These are phyloP conservation scores for Coniochaeta sp. DNA, from an alignment of 2,329 filamentous ascomycete species.

Conservation along the genomic window DNA sequence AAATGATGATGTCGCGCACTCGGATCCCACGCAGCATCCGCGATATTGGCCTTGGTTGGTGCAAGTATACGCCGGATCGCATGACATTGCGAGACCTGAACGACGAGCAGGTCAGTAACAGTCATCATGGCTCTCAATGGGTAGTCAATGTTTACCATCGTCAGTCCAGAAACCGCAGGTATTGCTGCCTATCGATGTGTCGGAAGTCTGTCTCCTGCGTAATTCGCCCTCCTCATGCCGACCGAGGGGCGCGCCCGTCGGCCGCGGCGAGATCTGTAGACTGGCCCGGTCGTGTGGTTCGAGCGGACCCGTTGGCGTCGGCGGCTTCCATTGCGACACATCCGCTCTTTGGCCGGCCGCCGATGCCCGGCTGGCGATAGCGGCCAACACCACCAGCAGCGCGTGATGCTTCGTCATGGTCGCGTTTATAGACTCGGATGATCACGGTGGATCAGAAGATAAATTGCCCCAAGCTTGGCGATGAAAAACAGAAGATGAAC, in stretches of 20 bases:
- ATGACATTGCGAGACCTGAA: slow-evolving; percentile 5
- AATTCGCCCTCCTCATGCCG: neutral
- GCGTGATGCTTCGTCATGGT: neutral
- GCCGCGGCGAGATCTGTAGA: slow-evolving; percentile 6
- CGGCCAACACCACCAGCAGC: neutral
- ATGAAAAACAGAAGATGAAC: neutral
- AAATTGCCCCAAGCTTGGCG: neutral
- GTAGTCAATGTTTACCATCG: neutral
- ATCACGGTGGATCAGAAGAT: too few species aligned
- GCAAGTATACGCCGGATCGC: slow-evolving; percentile 9
- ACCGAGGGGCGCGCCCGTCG: slow-evolving; percentile 4
- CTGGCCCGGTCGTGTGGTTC: slow-evolving; percentile 3
- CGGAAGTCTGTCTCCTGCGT: neutral
- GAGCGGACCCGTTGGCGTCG: neutral
- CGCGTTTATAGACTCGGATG: neutral
- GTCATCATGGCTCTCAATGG: neutral
- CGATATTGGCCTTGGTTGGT: slow-evolving; percentile 13
- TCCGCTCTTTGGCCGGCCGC: neutral
- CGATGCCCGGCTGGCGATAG: neutral
- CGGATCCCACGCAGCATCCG: slow-evolving; percentile 10
- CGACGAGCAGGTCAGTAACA: neutral
- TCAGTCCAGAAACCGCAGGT: slow-evolving; percentile 8
- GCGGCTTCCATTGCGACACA: neutral
- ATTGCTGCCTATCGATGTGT: slow-evolving; percentile 4
- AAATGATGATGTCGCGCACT: slow-evolving; percentile 10